A percentile compares a stretch with the other conserved stretches of the same genome.
These are phyloP conservation scores for Pyrenophora graminea DNA, from an alignment of 2,329 filamentous ascomycete species.

Conservation along the genomic window DNA sequence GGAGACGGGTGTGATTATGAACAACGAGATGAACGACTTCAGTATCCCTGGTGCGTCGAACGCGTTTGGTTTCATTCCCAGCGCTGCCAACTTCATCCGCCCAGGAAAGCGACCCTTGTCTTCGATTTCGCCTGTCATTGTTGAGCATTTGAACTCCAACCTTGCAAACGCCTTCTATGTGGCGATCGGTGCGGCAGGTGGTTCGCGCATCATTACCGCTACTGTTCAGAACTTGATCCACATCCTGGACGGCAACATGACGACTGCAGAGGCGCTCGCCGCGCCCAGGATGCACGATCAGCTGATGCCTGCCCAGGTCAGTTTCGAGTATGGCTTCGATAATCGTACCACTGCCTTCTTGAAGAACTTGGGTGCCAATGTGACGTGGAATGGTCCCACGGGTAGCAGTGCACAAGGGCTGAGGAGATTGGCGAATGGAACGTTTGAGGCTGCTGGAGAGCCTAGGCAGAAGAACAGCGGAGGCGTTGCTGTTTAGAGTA, in stretches of 20 bases:
- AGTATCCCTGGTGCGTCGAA: constrained; percentile 78
- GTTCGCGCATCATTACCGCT: constrained; percentile 79
- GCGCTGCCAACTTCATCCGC: constrained; percentile 77
- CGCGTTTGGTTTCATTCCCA: constrained; percentile 83
- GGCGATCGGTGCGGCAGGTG: constrained; percentile 76
- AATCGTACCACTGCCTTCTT: constrained; percentile 67
- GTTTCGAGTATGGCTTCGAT: constrained; percentile 71
- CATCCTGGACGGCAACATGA: constrained; percentile 68
- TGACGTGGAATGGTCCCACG: constrained; percentile 68
- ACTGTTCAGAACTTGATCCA: constrained; percentile 76
- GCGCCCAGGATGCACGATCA: constrained; percentile 80
- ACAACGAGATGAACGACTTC: constrained; percentile 63
- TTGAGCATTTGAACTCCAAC: constrained; percentile 64
- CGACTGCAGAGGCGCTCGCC: constrained; percentile 64
- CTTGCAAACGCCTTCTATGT: constrained; percentile 59
- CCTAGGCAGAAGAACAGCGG: constrained; percentile 73
- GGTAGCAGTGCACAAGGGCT: constrained; percentile 74
- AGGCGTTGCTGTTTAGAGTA: constrained; percentile 59
- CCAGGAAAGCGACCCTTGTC: constrained; percentile 82
- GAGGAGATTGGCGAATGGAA: constrained; percentile 62
- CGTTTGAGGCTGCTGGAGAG: constrained; percentile 78
- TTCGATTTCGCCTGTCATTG: constrained; percentile 79
- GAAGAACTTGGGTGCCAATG: constrained; percentile 68
- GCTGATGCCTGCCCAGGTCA: constrained; percentile 70
- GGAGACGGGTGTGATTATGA: constrained; percentile 78